Conservation (phyloP, 2,329 filamentous ascomycete genomes). For the Alternaria sp. region DNA sequence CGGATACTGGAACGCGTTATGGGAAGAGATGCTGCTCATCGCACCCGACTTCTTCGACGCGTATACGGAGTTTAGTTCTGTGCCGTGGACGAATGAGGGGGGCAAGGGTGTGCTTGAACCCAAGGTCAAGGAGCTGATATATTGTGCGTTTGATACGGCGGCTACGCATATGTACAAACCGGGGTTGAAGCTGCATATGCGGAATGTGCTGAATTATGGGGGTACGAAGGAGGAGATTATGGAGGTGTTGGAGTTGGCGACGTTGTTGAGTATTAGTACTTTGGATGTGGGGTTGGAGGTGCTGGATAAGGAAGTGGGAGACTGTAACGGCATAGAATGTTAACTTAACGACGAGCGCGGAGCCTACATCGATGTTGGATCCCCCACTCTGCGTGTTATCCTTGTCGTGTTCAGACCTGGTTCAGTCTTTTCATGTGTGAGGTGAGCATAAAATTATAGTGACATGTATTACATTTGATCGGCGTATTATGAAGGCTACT, state of each 20-base stretch:
- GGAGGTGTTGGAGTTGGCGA: conserved; percentile 57
- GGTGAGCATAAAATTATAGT: not conserved
- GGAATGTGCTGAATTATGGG: conserved; percentile 56
- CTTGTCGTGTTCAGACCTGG: not conserved
- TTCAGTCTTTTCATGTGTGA: not conserved
- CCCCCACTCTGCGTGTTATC: not conserved
- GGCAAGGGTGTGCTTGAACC: conserved; percentile 49
- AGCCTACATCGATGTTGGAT: not conserved
- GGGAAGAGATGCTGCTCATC: conserved; percentile 54
- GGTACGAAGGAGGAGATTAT: conserved; percentile 57
- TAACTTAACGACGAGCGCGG: not conserved
- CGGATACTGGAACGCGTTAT: conserved; percentile 57
- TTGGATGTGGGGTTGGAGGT: conserved; percentile 35
- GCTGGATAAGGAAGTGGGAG: conserved; percentile 29
- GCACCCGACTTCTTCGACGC: conserved; percentile 58
- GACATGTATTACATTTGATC: not conserved
- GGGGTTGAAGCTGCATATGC: conserved; percentile 58
- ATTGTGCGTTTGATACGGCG: conserved; percentile 57
- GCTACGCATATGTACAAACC: conserved; percentile 57
- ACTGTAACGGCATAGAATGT: not conserved
- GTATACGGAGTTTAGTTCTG: conserved; percentile 55
- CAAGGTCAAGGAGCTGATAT: conserved; percentile 58
- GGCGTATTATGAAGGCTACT: not conserved
- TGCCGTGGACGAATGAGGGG: conserved; percentile 50
- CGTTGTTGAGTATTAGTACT: conserved; percentile 41